Conservation (phyloP, 306 rosid genomes). For the Sphenostylis stenocarpa region DNA sequence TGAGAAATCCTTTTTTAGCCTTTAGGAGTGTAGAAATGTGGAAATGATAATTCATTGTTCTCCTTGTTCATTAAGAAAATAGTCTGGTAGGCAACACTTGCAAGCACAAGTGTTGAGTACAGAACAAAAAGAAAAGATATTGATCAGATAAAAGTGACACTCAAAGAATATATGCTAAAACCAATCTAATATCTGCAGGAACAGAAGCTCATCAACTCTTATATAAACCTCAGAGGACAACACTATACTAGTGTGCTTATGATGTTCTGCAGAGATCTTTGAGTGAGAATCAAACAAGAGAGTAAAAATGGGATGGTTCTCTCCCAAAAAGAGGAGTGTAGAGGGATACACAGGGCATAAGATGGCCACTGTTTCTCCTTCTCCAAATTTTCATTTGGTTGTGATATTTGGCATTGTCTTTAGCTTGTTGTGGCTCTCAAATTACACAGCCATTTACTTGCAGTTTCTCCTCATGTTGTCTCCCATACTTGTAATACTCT, state of each 20-base stretch:
- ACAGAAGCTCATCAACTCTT: conserved; percentile 26
- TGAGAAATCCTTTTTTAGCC: not conserved
- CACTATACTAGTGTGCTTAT: not conserved
- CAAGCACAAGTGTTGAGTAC: conserved; percentile 35
- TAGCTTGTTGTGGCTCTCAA: conserved; percentile 66
- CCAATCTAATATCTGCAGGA: conserved; percentile 33
- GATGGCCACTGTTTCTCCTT: conserved; percentile 52
- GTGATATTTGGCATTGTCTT: conserved; percentile 71
- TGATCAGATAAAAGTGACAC: conserved; percentile 47
- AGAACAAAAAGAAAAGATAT: conserved; percentile 27
- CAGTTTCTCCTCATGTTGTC: conserved; percentile 50
- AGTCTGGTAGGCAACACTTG: conserved; percentile 38
- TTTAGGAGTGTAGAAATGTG: not conserved
- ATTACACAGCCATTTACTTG: conserved; percentile 36
- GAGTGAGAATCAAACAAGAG: not conserved
- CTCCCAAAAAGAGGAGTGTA: conserved; percentile 61
- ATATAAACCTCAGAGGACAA: conserved; percentile 13
- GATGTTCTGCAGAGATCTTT: not conserved
- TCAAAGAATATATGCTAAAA: conserved; percentile 84
- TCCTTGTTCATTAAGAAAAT: conserved; percentile 32
- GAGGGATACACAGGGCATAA: conserved; percentile 55
- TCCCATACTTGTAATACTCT: conserved; percentile 47
- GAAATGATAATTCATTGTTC: not conserved
- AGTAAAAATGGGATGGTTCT: conserved; percentile 62
- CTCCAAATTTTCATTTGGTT: conserved; percentile 66